phyloP scores from a whole-genome alignment of 2,329 filamentous ascomycete genomes.

The Alternaria triticina region DNA sequence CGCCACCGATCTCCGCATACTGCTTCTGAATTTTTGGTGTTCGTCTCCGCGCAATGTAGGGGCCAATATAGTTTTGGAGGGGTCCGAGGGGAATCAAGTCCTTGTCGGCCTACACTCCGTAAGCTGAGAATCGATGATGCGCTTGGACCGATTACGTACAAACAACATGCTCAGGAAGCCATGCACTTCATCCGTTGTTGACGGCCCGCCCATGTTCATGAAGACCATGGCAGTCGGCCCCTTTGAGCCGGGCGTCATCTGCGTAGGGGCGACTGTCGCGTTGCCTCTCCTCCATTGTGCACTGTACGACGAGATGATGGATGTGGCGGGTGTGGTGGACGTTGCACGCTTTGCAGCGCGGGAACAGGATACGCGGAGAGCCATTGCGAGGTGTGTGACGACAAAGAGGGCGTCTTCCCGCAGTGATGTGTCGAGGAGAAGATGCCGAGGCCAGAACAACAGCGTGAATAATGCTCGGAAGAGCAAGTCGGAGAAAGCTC shows the following conservation, averaged over 20 bases:
- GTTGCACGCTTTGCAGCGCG: constrained; percentile 44
- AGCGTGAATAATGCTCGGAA: constrained; percentile 29
- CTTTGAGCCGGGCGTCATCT: constrained; percentile 71
- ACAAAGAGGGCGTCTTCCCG: constrained; percentile 8
- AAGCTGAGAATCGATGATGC: constrained; percentile 15
- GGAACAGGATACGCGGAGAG: constrained; percentile 43
- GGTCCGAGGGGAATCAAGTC: constrained; percentile 96
- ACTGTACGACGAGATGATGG: constrained; percentile 36
- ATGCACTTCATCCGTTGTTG: constrained; percentile 84
- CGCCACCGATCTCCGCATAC: constrained; percentile 92
- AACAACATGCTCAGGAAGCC: constrained; percentile 91
- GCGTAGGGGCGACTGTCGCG: constrained; percentile 70
- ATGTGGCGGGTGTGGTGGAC: constrained; percentile 33
- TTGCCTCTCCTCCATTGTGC: constrained; percentile 48
- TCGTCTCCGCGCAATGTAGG: constrained; percentile 81
- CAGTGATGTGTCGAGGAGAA: background rate
- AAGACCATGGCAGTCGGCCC: constrained; percentile 98
- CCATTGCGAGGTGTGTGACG: constrained; percentile 46
- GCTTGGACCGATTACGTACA: constrained; percentile 60
- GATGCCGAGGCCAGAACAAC: constrained; percentile 24
- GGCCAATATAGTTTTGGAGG: constrained; percentile 88
- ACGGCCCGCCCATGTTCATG: constrained; percentile 97
- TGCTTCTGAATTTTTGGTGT: constrained; percentile 98
- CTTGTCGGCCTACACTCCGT: constrained; percentile 72
- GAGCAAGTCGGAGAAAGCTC: constrained; percentile 23